Evolutionary conservation across 345 rosid genomes (phyloP).

Genomic region (Jatropha curcas): DNA sequence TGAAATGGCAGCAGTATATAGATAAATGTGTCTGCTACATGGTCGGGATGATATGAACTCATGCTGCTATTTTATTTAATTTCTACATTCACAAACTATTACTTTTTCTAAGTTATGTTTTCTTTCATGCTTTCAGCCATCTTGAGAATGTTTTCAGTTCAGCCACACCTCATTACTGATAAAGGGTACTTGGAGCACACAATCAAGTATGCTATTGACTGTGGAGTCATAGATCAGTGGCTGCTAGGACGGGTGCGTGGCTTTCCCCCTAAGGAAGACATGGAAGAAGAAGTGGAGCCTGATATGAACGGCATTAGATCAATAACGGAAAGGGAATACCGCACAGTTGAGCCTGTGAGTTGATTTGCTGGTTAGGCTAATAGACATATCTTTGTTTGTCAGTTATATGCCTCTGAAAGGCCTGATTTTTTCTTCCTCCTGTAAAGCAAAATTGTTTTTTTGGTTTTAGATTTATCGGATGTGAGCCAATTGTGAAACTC

Average conservation of each 20-base stretch:
- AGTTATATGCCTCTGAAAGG: neutral
- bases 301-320: slow-evolving; percentile 61
- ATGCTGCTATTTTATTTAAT: neutral
- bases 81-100: neutral
- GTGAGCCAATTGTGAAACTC: slow-evolving; percentile 10
- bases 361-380: slow-evolving; percentile 15
- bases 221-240: slow-evolving; percentile 92
- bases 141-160: slow-evolving; percentile 79
- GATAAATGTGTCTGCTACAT: neutral
- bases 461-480: neutral
- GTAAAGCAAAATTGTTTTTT: slow-evolving; percentile 20
- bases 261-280: slow-evolving; percentile 69
- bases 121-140: slow-evolving; percentile 49
- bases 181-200: slow-evolving; percentile 63
- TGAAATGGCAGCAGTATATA: neutral
- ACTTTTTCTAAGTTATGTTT: slow-evolving; percentile 17
- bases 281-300: slow-evolving; percentile 51
- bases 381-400: neutral
- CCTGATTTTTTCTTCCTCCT: slow-evolving; percentile 10
- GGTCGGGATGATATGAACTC: neutral
- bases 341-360: slow-evolving; percentile 41
- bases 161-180: slow-evolving; percentile 63
- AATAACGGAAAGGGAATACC: slow-evolving; percentile 59
- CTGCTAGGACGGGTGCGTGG: slow-evolving; percentile 55
- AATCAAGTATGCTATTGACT: slow-evolving; percentile 68